A percentile compares a stretch with the other conserved stretches of the same genome.
Evolutionary conservation across 73 alveolate genomes (phyloP).

Genomic region (Paramecium sexaurelia): DNA sequence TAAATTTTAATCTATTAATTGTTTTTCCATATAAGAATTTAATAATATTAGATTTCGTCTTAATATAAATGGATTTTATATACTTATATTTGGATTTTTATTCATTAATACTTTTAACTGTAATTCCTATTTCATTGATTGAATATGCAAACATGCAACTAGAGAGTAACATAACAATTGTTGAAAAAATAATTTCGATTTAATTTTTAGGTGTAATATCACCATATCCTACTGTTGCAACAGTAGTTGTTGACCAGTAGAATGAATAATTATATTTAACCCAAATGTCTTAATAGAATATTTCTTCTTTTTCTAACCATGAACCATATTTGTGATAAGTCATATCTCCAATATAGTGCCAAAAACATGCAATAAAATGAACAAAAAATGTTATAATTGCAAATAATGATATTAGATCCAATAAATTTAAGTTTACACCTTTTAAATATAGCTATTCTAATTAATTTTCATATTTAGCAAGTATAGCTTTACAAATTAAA

Average conservation of each 20-base stretch:
- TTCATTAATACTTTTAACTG: not conserved
- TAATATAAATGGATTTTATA: not conserved
- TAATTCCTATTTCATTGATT: slow-evolving; percentile 46
- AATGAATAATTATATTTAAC: not conserved
- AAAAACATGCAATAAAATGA: slow-evolving; percentile 14
- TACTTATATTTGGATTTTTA: not conserved
- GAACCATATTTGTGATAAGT: not conserved
- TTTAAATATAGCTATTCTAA: not conserved
- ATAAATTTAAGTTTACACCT: not conserved
- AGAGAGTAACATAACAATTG: slow-evolving; percentile 38
- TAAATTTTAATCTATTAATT: not conserved
- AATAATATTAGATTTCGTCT: slow-evolving; percentile 1
- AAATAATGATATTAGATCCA: not conserved
- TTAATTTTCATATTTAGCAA: not conserved
- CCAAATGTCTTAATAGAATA: not conserved
- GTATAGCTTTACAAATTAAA: not conserved
- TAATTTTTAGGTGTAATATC: slow-evolving; percentile 41
- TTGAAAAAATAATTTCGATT: slow-evolving; percentile 13
- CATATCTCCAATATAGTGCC: slow-evolving; percentile 35
- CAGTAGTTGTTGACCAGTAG: not conserved
- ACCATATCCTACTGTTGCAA: slow-evolving; percentile 22
- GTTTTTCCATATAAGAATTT: slow-evolving; percentile 48
- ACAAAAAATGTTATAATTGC: not conserved
- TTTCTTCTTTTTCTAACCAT: not conserved
- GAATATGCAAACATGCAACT: slow-evolving; percentile 61